Evolutionary conservation across 306 rosid species (phyloP), one percentile per base, ranked within the genome.

Genomic region (Mimosa pudica): DNA sequence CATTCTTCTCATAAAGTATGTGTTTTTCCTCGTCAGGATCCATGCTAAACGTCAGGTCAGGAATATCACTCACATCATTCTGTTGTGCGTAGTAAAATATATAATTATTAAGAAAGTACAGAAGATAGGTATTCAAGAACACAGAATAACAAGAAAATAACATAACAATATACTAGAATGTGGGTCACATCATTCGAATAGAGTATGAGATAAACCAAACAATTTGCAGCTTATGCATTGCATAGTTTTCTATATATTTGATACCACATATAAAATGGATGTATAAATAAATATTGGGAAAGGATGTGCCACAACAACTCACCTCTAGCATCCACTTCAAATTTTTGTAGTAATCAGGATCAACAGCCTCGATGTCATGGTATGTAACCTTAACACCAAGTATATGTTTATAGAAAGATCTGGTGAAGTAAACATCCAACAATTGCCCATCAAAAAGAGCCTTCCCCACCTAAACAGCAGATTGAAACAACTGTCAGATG

Each of bases 261-360:
- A 17, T 18, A 57, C 8, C 8, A 57, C 18, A 57, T 57, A n/a
- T 18, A 18, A 57, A 57, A 57, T 18, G 18, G 11, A 57, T 7
- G 33, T 18, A 57, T 8, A 57, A n/a, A 57, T 7, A 57, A 2
- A 18, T 10, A 57, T 78, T 70, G 49, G 54, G 58, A 24, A 48
- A 70, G 54, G 44, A 12, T 77, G 75, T 65, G 42, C 61, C 72
- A 81, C 79, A 71, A 78, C 41, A 48, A 82, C 92, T 82, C 73
- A 93, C 99, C 98, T 96, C 99, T 68, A 96, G 81, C 98, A 96
- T 86, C 99, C 99, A 96, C 84, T 96, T 96, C 90, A 96, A 93
- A 88, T 93, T 96, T 84, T 87, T 96, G 86, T 96, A 96, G 88
- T 93, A 96, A 82, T 93, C 99, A 81, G 97, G 99, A 84, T 96